Evolutionary conservation across 148 eudicot species (phyloP).

Genomic region (Spergularia marina): DNA sequence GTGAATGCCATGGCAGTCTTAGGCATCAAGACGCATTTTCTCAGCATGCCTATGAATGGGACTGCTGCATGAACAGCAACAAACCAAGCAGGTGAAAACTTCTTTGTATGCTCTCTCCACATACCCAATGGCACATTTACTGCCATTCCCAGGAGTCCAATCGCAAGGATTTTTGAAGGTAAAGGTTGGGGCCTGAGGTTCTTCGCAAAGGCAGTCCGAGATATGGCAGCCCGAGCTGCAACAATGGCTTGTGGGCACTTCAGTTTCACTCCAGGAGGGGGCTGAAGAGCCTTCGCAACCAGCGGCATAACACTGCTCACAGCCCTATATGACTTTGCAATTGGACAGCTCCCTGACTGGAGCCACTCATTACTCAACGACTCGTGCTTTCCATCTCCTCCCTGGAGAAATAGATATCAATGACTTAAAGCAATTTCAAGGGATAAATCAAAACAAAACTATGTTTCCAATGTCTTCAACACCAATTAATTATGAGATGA

Average conservation of each 20-base stretch:
- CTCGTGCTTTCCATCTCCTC: slow-evolving; percentile 71
- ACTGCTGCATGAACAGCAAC: slow-evolving; percentile 95
- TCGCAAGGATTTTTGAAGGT: slow-evolving; percentile 69
- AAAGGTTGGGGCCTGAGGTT: slow-evolving; percentile 89
- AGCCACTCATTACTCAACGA: slow-evolving; percentile 88
- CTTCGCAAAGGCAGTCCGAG: slow-evolving; percentile 83
- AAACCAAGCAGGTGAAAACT: slow-evolving; percentile 96
- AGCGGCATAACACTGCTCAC: slow-evolving; percentile 80
- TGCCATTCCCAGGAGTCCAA: slow-evolving; percentile 90
- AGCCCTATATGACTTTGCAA: slow-evolving; percentile 88
- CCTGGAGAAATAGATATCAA: slow-evolving; percentile 35
- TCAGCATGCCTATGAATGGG: slow-evolving; percentile 88
- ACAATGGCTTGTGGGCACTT: slow-evolving; percentile 81
- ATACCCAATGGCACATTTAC: slow-evolving; percentile 83
- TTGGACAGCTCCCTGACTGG: slow-evolving; percentile 80
- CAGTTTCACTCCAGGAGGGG: slow-evolving; percentile 71
- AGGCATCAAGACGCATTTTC: slow-evolving; percentile 89
- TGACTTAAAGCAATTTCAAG: slow-evolving; percentile 2
- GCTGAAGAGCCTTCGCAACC: slow-evolving; percentile 84
- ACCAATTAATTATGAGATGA: neutral
- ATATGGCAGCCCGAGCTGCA: slow-evolving; percentile 79
- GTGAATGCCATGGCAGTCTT: slow-evolving; percentile 96
- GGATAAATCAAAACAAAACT: neutral
- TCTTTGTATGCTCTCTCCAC: slow-evolving; percentile 93
- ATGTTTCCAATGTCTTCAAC: neutral